Evolutionary conservation across 2,329 filamentous ascomycete species (phyloP).

Genomic region (Teratosphaeria zuluensis): DNA sequence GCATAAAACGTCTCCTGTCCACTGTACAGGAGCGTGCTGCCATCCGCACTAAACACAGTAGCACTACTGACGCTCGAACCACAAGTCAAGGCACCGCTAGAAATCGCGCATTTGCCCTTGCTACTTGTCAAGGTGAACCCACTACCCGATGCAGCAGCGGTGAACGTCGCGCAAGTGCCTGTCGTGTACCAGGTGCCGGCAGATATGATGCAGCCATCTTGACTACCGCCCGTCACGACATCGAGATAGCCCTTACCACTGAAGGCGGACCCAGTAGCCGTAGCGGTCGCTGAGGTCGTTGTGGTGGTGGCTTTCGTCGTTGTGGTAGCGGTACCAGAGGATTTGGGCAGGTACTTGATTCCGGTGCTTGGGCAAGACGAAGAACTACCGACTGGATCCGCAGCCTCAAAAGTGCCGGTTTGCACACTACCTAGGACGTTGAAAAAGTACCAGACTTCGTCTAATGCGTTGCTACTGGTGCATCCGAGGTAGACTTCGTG

Average conservation of each 20-base stretch:
- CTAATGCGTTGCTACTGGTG: constrained; percentile 33
- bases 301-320: constrained; percentile 26
- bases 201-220: constrained; percentile 57
- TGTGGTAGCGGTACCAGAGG: constrained; percentile 15
- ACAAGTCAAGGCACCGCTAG: constrained; percentile 39
- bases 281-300: constrained; percentile 18
- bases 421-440: constrained; percentile 51
- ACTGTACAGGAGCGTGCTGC: constrained; percentile 28
- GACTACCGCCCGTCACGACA: constrained; percentile 40
- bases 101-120: constrained; percentile 51
- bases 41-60: constrained; percentile 32
- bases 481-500: constrained; percentile 53
- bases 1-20: constrained; percentile 35
- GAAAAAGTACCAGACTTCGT: constrained; percentile 55
- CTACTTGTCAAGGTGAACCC: constrained; percentile 47
- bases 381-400: constrained; percentile 42
- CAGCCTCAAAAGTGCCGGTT: constrained; percentile 50
- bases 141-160: constrained; percentile 26
- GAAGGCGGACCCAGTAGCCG: constrained; percentile 32
- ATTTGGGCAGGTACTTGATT: constrained; percentile 58
- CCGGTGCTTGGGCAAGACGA: constrained; percentile 53
- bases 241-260: constrained; percentile 52
- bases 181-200: constrained; percentile 57
- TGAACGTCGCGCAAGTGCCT: constrained; percentile 59
- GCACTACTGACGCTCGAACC: constrained; percentile 36